These are phyloP conservation scores for Macrolepiota albuminosa DNA, from an alignment of 768 basidiomycete genomes.

Conservation along the genomic window DNA sequence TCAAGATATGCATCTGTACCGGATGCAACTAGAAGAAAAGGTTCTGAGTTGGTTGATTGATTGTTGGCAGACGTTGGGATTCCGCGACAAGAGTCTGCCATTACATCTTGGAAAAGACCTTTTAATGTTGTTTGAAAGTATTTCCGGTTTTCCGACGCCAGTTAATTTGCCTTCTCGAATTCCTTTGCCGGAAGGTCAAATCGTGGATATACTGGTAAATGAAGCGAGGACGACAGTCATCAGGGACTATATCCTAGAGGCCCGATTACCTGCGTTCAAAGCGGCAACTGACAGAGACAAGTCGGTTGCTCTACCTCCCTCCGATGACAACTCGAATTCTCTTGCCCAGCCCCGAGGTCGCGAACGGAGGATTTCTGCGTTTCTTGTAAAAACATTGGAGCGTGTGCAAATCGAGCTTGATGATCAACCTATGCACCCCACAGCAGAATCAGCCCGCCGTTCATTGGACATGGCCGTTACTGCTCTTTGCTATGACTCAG, in stretches of 20 bases:
- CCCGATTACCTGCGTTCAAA: slow-evolving; percentile 47
- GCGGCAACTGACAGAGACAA: not conserved
- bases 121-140: slow-evolving; percentile 54
- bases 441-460: slow-evolving; percentile 60
- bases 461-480: slow-evolving; percentile 66
- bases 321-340: slow-evolving; percentile 21
- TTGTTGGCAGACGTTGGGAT: slow-evolving; percentile 49
- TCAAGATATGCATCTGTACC: slow-evolving; percentile 79
- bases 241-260: slow-evolving; percentile 65
- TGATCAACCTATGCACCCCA: slow-evolving; percentile 33
- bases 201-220: slow-evolving; percentile 57
- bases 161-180: slow-evolving; percentile 42
- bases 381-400: slow-evolving; percentile 61
- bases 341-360: slow-evolving; percentile 46
- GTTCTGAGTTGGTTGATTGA: slow-evolving; percentile 78
- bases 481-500: slow-evolving; percentile 65
- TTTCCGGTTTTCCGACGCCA: slow-evolving; percentile 52
- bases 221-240: slow-evolving; percentile 55
- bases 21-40: slow-evolving; percentile 84
- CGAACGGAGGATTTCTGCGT: slow-evolving; percentile 58
- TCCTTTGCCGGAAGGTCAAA: slow-evolving; percentile 64
- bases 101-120: slow-evolving; percentile 56
- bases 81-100: slow-evolving; percentile 40
- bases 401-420: slow-evolving; percentile 47
- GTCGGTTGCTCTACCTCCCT: not conserved